A percentile compares a stretch with the other conserved stretches of the same genome.
Conservation (phyloP, 2,329 filamentous ascomycete species). For the Talaromyces sp. region DNA sequence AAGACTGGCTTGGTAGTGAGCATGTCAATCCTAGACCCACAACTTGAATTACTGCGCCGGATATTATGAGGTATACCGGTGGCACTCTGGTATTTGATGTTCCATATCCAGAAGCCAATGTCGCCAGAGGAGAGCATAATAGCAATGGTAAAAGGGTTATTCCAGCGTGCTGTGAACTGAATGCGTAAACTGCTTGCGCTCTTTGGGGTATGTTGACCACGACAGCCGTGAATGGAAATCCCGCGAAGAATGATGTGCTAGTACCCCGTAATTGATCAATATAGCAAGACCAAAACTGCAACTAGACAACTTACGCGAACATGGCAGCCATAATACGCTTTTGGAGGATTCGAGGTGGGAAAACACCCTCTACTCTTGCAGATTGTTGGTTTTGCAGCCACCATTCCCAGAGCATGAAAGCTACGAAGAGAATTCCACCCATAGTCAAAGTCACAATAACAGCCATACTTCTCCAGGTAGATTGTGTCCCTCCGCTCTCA, state of each 20-base stretch:
- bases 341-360: constrained; percentile 29
- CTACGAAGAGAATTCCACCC: background rate
- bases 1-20: constrained; percentile 16
- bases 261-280: background rate
- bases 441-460: constrained; percentile 9
- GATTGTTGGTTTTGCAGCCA: constrained; percentile 14
- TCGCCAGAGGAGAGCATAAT: constrained; percentile 21
- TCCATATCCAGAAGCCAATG: constrained; percentile 23
- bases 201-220: constrained; percentile 32
- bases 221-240: constrained; percentile 5
- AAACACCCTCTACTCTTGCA: constrained; percentile 28
- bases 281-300: background rate
- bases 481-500: constrained; percentile 11
- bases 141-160: constrained; percentile 30
- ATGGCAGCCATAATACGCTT: constrained; percentile 26
- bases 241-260: constrained; percentile 21
- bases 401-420: constrained; percentile 21
- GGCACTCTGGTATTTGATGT: constrained; percentile 23
- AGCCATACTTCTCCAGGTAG: constrained; percentile 10
- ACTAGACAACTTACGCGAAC: constrained; percentile 23
- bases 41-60: constrained; percentile 24
- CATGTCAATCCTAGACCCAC: constrained; percentile 28
- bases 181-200: constrained; percentile 29
- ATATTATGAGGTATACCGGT: constrained; percentile 23
- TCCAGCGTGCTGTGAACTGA: constrained; percentile 25